A percentile compares a stretch with the other conserved stretches of the same genome.
Conservation (phyloP, 352 stramenopile species). For the Phytophthora chlamydospora region DNA sequence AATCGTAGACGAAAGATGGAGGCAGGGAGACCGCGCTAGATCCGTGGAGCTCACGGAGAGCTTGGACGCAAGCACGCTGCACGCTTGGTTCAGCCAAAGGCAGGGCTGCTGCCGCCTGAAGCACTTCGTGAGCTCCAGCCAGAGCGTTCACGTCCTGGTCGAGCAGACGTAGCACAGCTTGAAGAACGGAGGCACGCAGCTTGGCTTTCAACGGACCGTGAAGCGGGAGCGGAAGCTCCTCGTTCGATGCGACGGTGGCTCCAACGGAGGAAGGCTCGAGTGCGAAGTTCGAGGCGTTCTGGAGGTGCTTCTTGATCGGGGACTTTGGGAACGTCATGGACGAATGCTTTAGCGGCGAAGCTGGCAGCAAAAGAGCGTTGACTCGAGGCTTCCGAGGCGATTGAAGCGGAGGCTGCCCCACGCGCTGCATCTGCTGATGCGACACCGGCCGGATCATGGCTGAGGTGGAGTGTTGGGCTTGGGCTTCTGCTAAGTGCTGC, state of each 20-base stretch:
- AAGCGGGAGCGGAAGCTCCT: conserved; percentile 3
- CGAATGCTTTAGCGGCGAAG: conserved; percentile 16
- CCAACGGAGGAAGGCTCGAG: neutral
- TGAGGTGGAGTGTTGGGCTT: neutral
- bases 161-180: conserved; percentile 57
- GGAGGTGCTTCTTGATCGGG: conserved; percentile 65
- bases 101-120: conserved; percentile 49
- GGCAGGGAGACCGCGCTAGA: conserved; percentile 2
- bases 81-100: conserved; percentile 48
- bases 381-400: conserved; percentile 15
- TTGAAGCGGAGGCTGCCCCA: conserved; percentile 12
- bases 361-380: conserved; percentile 12
- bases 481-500: conserved; percentile 20
- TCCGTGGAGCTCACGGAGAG: conserved; percentile 42
- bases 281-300: conserved; percentile 26
- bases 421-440: conserved; percentile 27
- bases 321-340: conserved; percentile 33
- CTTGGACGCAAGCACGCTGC: conserved; percentile 44
- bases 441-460: conserved; percentile 38
- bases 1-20: conserved; percentile 21
- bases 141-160: conserved; percentile 59
- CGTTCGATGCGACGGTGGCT: neutral
- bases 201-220: conserved; percentile 29
- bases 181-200: conserved; percentile 56
- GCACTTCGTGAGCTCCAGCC: conserved; percentile 51